These are phyloP conservation scores for Neoboletus subvelutipes DNA, from an alignment of 768 basidiomycete genomes.

Conservation along the genomic window DNA sequence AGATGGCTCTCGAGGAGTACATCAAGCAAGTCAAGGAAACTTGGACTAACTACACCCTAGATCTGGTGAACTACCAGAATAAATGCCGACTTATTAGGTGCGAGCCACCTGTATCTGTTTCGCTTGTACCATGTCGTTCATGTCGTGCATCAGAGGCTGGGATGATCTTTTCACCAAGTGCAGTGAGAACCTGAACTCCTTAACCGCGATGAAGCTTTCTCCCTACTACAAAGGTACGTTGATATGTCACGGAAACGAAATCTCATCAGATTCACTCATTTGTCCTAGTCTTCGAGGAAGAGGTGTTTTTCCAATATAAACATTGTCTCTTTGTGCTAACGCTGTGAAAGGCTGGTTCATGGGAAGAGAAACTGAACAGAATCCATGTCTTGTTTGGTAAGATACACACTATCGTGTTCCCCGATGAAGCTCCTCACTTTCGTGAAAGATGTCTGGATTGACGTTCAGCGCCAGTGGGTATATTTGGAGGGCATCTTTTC, in stretches of 20 bases:
- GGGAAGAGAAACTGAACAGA: conserved; percentile 96
- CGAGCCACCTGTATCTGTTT: conserved; percentile 5
- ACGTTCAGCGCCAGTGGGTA: conserved; percentile 99
- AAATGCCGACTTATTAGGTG: conserved; percentile 94
- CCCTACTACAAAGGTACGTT: conserved; percentile 92
- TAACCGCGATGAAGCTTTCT: conserved; percentile 95
- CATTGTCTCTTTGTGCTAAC: conserved; percentile 5
- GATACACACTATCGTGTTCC: conserved; percentile 11
- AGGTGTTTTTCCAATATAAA: conserved; percentile 42
- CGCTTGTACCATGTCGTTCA: conserved; percentile 2
- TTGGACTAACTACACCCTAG: conserved; percentile 94
- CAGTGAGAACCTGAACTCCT: conserved; percentile 93
- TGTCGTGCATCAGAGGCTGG: conserved; percentile 67
- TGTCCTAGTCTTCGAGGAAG: conserved; percentile 79
- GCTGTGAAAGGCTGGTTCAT: conserved; percentile 65
- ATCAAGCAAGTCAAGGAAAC: conserved; percentile 95
- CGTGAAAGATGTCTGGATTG: conserved; percentile 91
- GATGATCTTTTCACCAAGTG: conserved; percentile 97
- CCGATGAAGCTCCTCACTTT: not conserved
- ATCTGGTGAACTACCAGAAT: conserved; percentile 97
- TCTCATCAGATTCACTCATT: conserved; percentile 2
- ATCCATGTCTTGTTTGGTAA: conserved; percentile 94
- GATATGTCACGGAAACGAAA: not conserved
- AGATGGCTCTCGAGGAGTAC: conserved; percentile 96
- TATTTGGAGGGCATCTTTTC: conserved; percentile 99